These are phyloP conservation scores for Entelexis sorbosivorans DNA, from an alignment of 1,139 yeast genomes.

Conservation along the genomic window DNA sequence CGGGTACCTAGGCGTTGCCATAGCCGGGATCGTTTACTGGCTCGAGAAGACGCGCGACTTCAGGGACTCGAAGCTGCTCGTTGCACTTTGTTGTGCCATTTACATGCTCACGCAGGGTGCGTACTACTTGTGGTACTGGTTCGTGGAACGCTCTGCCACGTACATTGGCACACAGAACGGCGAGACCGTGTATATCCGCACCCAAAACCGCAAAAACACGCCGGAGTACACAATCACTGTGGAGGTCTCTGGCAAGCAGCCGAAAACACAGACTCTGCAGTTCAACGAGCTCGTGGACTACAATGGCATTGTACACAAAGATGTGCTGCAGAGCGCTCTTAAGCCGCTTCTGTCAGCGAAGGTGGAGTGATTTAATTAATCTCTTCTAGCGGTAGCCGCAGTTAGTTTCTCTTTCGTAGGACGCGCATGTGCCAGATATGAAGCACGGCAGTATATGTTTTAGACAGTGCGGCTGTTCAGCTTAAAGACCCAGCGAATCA, in stretches of 20 bases:
- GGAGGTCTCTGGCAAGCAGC: not conserved
- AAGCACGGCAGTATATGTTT: no score
- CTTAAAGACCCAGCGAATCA: no score
- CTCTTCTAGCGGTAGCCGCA: no score
- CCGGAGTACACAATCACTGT: constrained; percentile 9
- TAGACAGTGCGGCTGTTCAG: no score
- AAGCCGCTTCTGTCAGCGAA: constrained; percentile 1
- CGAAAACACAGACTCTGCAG: not conserved
- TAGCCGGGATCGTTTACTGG: constrained; percentile 56
- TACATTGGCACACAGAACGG: constrained; percentile 42
- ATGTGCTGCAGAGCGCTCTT: constrained; percentile 13
- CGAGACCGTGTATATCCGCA: constrained; percentile 20
- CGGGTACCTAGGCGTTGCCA: constrained; percentile 55
- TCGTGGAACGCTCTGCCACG: constrained; percentile 45
- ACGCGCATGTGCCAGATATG: no score
- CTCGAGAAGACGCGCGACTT: constrained; percentile 54
- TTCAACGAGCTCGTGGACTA: constrained; percentile 20
- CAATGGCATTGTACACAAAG: constrained; percentile 19
- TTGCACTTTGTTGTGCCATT: constrained; percentile 37
- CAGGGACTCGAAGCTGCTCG: constrained; percentile 33
- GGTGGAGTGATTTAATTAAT: not conserved
- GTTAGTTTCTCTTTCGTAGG: no score
- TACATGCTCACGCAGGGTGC: constrained; percentile 41
- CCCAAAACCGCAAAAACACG: constrained; percentile 12
- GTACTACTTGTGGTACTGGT: constrained; percentile 39